Evolutionary conservation across 768 basidiomycete genomes (phyloP).

Genomic region (Psilocybe cyanescens): DNA sequence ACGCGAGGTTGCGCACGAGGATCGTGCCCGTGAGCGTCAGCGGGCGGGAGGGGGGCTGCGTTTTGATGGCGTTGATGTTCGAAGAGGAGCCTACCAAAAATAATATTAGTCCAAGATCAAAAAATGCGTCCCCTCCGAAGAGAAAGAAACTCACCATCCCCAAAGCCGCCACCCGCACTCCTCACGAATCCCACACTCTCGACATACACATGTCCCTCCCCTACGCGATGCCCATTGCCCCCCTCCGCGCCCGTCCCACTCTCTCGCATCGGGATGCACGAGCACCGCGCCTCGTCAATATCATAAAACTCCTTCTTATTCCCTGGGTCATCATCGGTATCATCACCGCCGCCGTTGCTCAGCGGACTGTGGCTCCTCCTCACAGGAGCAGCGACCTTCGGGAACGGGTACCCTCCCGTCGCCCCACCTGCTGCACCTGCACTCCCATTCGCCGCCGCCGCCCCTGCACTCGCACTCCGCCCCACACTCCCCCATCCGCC

Average conservation of each 20-base stretch:
- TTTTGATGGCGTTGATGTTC: constrained; percentile 7
- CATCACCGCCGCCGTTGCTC: neutral
- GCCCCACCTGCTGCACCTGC: neutral
- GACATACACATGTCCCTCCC: constrained; percentile 31
- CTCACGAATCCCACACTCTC: constrained; percentile 29
- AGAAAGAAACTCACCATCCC: constrained; percentile 9
- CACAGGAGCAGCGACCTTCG: constrained; percentile 10
- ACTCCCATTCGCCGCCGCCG: neutral
- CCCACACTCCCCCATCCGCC: constrained; percentile 13
- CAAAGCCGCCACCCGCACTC: neutral
- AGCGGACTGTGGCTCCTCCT: neutral
- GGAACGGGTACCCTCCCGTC: constrained; percentile 27
- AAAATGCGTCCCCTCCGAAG: neutral
- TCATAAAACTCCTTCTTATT: constrained; percentile 5
- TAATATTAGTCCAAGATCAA: too few relatives aligned
- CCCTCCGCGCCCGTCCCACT: constrained; percentile 6
- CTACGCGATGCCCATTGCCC: constrained; percentile 10
- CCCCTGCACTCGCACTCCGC: neutral
- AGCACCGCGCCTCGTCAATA: constrained; percentile 19
- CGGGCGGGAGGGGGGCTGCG: constrained; percentile 8
- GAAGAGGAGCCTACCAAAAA: neutral
- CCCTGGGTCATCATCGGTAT: neutral
- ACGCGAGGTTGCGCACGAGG: constrained; percentile 84
- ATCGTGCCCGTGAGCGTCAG: constrained; percentile 70
- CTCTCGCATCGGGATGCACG: constrained; percentile 34